Evolutionary conservation across 208 protist species (phyloP).

Genomic region (Trypanosoma brucei): DNA sequence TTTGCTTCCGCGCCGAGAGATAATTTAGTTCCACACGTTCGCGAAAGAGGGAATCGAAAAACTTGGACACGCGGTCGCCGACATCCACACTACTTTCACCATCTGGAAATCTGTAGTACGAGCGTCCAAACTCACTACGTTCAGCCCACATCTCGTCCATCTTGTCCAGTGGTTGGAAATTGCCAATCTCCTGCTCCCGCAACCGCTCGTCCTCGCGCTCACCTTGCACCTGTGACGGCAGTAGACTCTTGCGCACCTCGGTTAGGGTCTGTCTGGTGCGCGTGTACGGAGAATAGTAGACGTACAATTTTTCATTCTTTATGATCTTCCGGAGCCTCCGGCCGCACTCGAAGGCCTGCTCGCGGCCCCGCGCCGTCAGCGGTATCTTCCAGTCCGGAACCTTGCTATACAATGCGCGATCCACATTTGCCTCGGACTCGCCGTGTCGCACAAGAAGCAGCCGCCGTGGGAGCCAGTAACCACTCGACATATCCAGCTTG

Average conservation of each 20-base stretch:
- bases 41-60: conserved; percentile 83
- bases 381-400: conserved; percentile 88
- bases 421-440: conserved; percentile 79
- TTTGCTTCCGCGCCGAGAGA: conserved; percentile 7
- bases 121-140: conserved; percentile 69
- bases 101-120: conserved; percentile 89
- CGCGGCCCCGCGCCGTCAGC: conserved; percentile 69
- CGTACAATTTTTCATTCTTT: conserved; percentile 69
- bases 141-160: conserved; percentile 74
- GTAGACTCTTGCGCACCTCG: conserved; percentile 71
- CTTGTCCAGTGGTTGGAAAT: conserved; percentile 76
- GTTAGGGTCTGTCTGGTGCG: conserved; percentile 83
- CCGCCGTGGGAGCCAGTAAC: conserved; percentile 67
- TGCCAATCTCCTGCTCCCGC: conserved; percentile 93
- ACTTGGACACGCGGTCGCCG: conserved; percentile 83
- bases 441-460: conserved; percentile 84
- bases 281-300: conserved; percentile 89
- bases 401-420: conserved; percentile 72
- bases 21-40: conserved; percentile 60
- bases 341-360: conserved; percentile 85
- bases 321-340: conserved; percentile 64
- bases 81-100: conserved; percentile 91
- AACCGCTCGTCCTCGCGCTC: conserved; percentile 91
- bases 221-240: conserved; percentile 61
- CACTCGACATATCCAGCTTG: conserved; percentile 14